Base-by-base conservation (phyloP, 2,329 filamentous ascomycete species). In the Aspergillus sclerotialis region DNA sequence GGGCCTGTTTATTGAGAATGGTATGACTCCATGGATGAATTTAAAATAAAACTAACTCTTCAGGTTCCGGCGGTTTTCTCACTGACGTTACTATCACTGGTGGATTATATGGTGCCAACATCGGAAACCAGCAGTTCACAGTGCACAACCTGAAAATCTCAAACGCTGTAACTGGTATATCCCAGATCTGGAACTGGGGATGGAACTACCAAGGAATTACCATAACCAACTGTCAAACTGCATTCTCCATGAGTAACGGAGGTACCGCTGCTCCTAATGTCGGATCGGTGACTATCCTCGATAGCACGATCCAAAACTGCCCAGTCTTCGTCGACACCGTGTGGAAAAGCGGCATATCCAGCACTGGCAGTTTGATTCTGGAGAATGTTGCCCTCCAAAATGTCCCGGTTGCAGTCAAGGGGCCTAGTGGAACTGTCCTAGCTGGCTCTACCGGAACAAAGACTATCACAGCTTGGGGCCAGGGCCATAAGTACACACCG, bases 91-190 rank as follows among this genome's bases (percentile, higher is more conserved):
- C 61, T 29, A 80, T 82, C 60, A 72, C 70, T 28, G 78, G 78
- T 32, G 80, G 80, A 17, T 62, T 65, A 7, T 69, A 76, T 36
- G 78, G 78, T 30, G 72, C 68, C 30, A 73, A 74, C 48, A 60
- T 78, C 38, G 79, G 79, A 16, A 79, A 72, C 39, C 80, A 84
- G 60, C 80, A 84, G 44, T 76, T 74, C 44, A 81, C 76, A 0
- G 74, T 71, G 38, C 67, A 70, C 7, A 75, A 76, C 42, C 44
- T 81, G 18, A 67, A 58, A 1, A 75, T 79, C 49, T 64, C 68
- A 26, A 61, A 67, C 28, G 64, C 64, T 12, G 58, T 63, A 1
- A 77, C 72, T 0, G 73, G 70, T 2, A 74, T 80, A 30, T 67
- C 70, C 15, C 67, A 76, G 42, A 58, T 73, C 7, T 80, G 74